These are phyloP conservation scores for Adansonia madagascariensis DNA, from an alignment of 441 rosid species.

Conservation along the genomic window DNA sequence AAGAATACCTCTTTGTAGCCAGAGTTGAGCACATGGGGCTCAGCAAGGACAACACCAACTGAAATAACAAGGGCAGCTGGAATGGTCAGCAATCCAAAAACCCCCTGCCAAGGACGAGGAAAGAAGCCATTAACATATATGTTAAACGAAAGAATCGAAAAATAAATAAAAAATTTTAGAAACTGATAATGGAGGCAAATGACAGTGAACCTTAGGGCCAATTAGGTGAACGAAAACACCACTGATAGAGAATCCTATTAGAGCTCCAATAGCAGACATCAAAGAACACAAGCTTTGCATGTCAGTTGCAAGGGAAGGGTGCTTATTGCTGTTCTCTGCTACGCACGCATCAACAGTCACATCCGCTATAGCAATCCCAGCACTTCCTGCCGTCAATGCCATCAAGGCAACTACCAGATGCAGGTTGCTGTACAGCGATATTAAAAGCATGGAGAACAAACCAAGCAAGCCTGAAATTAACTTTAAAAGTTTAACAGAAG, in stretches of 20 bases:
- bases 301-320: conserved; percentile 80
- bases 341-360: conserved; percentile 98
- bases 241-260: conserved; percentile 72
- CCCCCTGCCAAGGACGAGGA: conserved; percentile 58
- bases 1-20: conserved; percentile 61
- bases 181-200: conserved; percentile 10
- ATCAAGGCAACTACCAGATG: conserved; percentile 67
- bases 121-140: conserved; percentile 13
- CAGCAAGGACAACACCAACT: conserved; percentile 67
- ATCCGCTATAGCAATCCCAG: conserved; percentile 82
- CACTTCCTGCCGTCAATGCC: conserved; percentile 69
- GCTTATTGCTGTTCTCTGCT: conserved; percentile 75
- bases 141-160: neutral
- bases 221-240: conserved; percentile 84
- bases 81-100: conserved; percentile 74
- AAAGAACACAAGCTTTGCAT: conserved; percentile 91
- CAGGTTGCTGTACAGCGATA: conserved; percentile 63
- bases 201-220: conserved; percentile 71
- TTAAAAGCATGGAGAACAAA: conserved; percentile 63
- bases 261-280: conserved; percentile 75
- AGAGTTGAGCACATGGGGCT: conserved; percentile 53
- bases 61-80: conserved; percentile 61
- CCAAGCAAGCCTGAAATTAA: conserved; percentile 69
- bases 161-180: neutral
- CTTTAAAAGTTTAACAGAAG: neutral